Evolutionary conservation across 768 basidiomycete species (phyloP).

Genomic region (Leucocoprinus sp.): DNA sequence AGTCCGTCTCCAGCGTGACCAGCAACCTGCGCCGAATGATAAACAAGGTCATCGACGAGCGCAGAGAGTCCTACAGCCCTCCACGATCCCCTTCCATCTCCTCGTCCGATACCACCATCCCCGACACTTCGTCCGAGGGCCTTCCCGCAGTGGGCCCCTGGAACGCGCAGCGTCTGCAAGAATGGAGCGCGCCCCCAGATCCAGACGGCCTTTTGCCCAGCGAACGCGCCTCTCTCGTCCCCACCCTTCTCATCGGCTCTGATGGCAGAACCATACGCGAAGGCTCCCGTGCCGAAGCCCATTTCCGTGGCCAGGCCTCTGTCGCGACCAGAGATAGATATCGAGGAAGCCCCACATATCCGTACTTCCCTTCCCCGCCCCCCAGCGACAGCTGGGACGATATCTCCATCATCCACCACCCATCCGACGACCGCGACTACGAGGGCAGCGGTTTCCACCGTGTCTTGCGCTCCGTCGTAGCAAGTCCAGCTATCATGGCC

Average conservation of each 20-base stretch:
- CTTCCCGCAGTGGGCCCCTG: constrained; percentile 5
- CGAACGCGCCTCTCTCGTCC: constrained; percentile 1
- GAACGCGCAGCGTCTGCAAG: background rate
- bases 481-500: constrained; percentile 4
- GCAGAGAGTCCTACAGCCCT: background rate
- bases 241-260: constrained; percentile 6
- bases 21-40: constrained; percentile 4
- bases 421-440: background rate
- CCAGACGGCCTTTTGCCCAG: background rate
- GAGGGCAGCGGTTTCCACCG: constrained; percentile 5
- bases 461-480: constrained; percentile 4
- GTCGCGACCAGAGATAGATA: background rate
- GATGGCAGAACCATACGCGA: constrained; percentile 9
- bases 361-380: background rate
- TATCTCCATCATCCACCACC: background rate
- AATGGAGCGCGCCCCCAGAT: background rate
- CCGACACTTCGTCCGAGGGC: background rate
- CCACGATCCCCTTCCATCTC: background rate
- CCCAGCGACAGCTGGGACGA: background rate
- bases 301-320: constrained; percentile 2
- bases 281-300: constrained; percentile 8
- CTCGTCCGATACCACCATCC: background rate
- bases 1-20: background rate
- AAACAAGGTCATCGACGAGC: constrained; percentile 3
- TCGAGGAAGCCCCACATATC: background rate